phyloP scores from a whole-genome alignment of 352 stramenopile species.

The Phytophthora capsici region DNA sequence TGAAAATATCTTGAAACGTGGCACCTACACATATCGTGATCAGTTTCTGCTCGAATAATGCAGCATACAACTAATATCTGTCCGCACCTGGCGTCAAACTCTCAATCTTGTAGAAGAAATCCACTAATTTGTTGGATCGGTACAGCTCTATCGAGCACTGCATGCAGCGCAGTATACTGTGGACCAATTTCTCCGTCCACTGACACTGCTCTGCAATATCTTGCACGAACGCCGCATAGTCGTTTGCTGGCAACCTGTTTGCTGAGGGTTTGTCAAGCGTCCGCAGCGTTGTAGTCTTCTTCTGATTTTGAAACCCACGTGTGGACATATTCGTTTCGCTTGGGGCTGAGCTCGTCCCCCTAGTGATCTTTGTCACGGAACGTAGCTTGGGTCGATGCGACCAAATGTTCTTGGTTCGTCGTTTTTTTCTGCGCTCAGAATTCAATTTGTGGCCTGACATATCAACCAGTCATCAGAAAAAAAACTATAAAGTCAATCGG shows the following conservation, averaged over 20 bases:
- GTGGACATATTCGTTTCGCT: not conserved
- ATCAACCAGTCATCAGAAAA: constrained; percentile 10
- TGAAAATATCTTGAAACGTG: constrained; percentile 39
- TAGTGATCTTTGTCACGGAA: constrained; percentile 9
- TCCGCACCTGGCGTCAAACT: constrained; percentile 45
- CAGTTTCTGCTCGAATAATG: too few relatives aligned
- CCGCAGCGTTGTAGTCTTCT: not conserved
- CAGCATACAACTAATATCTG: not conserved
- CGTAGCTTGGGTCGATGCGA: constrained; percentile 27
- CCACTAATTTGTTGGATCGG: constrained; percentile 43
- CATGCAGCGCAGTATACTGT: constrained; percentile 45
- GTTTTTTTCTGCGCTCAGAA: constrained; percentile 31
- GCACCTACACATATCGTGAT: constrained; percentile 23
- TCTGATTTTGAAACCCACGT: not conserved
- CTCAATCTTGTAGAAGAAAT: constrained; percentile 46
- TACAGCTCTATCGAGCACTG: constrained; percentile 50
- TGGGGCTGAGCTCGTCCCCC: constrained; percentile 4
- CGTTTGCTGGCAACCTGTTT: constrained; percentile 18
- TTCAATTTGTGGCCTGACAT: constrained; percentile 19
- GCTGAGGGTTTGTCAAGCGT: not conserved
- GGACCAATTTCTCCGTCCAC: constrained; percentile 43
- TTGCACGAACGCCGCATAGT: constrained; percentile 43
- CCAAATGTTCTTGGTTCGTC: constrained; percentile 29
- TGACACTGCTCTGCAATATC: constrained; percentile 42
- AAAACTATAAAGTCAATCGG: not conserved